Evolutionary conservation across 129 eudicot genomes (phyloP).

Genomic region (Gnaphalium uliginosum): DNA sequence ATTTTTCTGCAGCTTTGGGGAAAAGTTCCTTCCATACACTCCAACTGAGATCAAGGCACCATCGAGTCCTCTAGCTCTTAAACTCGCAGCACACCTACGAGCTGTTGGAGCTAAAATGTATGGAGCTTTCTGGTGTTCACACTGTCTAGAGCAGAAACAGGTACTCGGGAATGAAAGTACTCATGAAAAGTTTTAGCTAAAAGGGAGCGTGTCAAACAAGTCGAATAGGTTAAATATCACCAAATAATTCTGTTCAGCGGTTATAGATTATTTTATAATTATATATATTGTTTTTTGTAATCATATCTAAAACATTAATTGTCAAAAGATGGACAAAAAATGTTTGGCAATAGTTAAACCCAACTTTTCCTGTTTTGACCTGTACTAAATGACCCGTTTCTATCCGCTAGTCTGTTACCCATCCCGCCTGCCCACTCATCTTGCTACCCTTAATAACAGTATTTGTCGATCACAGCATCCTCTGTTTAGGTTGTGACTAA

Average conservation of each 20-base stretch:
- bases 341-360: not conserved
- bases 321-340: not conserved
- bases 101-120: conserved; percentile 94
- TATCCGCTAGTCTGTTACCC: not conserved
- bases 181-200: not conserved
- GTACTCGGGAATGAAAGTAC: conserved; percentile 32
- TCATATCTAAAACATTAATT: not conserved
- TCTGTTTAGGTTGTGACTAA: not conserved
- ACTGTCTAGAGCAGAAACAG: conserved; percentile 94
- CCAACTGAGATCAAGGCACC: conserved; percentile 65
- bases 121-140: conserved; percentile 99
- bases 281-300: too few relatives aligned
- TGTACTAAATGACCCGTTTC: not conserved
- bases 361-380: not conserved
- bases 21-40: conserved; percentile 51
- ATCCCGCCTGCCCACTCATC: too few relatives aligned
- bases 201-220: not conserved
- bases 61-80: conserved; percentile 73
- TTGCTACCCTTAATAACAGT: not conserved
- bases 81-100: conserved; percentile 83
- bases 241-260: too few relatives aligned
- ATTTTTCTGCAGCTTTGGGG: conserved; percentile 46
- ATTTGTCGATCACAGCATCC: not conserved
- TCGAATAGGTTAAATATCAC: not conserved
- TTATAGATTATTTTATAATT: too few relatives aligned